A percentile compares a stretch with the other conserved stretches of the same genome.
Evolutionary conservation across 495 filamentous ascomycete species (phyloP).

Genomic region (Xylaria cubensis): DNA sequence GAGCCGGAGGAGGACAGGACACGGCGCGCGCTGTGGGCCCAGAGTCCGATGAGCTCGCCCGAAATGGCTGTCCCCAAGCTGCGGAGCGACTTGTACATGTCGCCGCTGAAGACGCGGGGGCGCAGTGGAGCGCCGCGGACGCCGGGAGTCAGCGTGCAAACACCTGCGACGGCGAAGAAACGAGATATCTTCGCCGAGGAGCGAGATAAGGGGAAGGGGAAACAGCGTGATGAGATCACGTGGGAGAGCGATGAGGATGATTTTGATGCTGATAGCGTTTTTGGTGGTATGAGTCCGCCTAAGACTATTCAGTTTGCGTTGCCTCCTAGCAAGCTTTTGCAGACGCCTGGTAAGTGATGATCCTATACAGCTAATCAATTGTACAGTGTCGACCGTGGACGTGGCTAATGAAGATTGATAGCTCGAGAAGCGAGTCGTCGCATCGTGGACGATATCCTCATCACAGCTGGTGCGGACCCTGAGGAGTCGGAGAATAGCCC

Average conservation of each 20-base stretch:
- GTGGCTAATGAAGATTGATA: constrained; percentile 39
- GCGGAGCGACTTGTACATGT: constrained; percentile 84
- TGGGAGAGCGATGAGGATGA: constrained; percentile 73
- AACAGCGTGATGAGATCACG: constrained; percentile 51
- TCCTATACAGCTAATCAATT: no score
- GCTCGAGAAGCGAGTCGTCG: constrained; percentile 88
- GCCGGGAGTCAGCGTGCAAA: constrained; percentile 82
- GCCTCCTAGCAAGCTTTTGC: constrained; percentile 82
- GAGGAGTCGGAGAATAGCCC: constrained; percentile 71
- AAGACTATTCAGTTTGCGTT: constrained; percentile 98
- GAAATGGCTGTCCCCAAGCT: constrained; percentile 81
- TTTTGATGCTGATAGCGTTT: constrained; percentile 61
- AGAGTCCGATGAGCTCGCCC: constrained; percentile 77
- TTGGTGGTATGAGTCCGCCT: constrained; percentile 81
- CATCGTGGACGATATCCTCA: constrained; percentile 89
- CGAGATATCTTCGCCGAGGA: constrained; percentile 51
- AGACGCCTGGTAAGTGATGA: constrained; percentile 80
- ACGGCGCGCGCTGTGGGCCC: constrained; percentile 47
- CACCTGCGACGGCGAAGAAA: constrained; percentile 59
- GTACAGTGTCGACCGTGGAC: not conserved
- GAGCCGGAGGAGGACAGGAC: constrained; percentile 46
- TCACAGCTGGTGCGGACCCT: constrained; percentile 78
- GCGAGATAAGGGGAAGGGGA: constrained; percentile 42
- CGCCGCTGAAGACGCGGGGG: constrained; percentile 55
- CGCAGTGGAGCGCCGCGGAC: constrained; percentile 52